Evolutionary conservation across 176 grass and related monocot species (phyloP), one percentile per base, ranked within the genome.

Genomic region (Oryza officinalis): DNA sequence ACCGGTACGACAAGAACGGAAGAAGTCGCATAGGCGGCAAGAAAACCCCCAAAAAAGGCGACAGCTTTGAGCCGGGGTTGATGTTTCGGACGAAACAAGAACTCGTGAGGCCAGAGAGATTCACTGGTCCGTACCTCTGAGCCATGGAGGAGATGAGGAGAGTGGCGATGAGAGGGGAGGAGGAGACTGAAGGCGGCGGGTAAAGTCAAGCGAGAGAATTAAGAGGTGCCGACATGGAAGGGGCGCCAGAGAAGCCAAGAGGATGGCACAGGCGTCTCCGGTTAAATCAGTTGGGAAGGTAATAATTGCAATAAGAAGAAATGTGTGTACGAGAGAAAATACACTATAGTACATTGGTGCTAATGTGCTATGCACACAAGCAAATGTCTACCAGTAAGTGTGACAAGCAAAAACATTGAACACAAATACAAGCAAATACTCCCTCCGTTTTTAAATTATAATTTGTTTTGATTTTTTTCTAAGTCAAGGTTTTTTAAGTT

Each of bases 251-350:
- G n/a, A n/a, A n/a, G n/a, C n/a, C n/a, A n/a, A n/a, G 54, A 44
- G 5, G 74, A 32, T 32, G 32, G 27, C 65, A n/a, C 33, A 86
- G 37, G 33, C 61, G 13, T 64, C 60, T 64, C 17, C 68, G 22
- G 84, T 90, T 87, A 83, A 87, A 67, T 83, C 78, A 0, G 83
- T 83, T 86, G 74, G 27, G 26, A 2, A 20, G 66, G 25, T 78
- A 4, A 80, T 87, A 27, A 79, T 69, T 75, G 47, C 79, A 45
- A 20, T 22, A 31, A 6, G 26, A 64, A 43, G 30, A 3, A 8
- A 61, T 23, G 17, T 61, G 68, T 72, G 57, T 45, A 31, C 27
- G 10, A 59, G 54, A 72, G 14, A 74, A 3, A 81, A 44, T 4
- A 27, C 10, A 3, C 10, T 30, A 30, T 30, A 40, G 7, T 46